phyloP scores from a whole-genome alignment of 78 protist genomes.

The Trichosphaerium sp. region DNA sequence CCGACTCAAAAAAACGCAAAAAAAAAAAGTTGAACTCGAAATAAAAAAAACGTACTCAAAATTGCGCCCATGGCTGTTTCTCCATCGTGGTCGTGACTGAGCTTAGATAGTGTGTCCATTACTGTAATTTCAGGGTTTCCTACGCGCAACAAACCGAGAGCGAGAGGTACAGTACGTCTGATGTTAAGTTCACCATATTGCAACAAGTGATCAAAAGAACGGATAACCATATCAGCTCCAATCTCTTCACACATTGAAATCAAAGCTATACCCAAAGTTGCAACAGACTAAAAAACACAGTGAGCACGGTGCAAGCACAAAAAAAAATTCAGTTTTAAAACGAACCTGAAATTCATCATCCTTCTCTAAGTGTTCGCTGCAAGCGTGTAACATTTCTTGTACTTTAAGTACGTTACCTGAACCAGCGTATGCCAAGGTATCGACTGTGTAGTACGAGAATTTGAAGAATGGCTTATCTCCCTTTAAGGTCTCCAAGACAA shows the following conservation, averaged over 20 bases:
- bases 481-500: constrained; percentile 58
- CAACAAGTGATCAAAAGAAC: constrained; percentile 80
- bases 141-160: constrained; percentile 73
- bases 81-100: constrained; percentile 83
- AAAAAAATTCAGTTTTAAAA: too few relatives aligned
- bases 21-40: neutral
- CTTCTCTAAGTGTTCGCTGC: constrained; percentile 63
- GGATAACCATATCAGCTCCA: constrained; percentile 86
- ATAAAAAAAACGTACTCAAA: constrained; percentile 18
- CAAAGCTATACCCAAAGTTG: constrained; percentile 82
- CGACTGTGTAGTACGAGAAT: constrained; percentile 54
- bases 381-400: constrained; percentile 65
- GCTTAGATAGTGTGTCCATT: constrained; percentile 77
- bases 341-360: too few relatives aligned
- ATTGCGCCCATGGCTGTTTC: constrained; percentile 77
- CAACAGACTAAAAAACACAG: too few relatives aligned
- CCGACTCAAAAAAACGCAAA: neutral
- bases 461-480: constrained; percentile 35
- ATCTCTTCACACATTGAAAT: constrained; percentile 94
- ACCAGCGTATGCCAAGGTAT: constrained; percentile 93
- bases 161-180: constrained; percentile 86
- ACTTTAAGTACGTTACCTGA: constrained; percentile 93
- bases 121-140: constrained; percentile 71
- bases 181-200: constrained; percentile 35
- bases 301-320: too few relatives aligned